Percentiles rank a stretch among this genome's conserved stretches.
These are phyloP conservation scores for Colletotrichum higginsianum DNA, from an alignment of 2,329 filamentous ascomycete species.

Conservation along the genomic window DNA sequence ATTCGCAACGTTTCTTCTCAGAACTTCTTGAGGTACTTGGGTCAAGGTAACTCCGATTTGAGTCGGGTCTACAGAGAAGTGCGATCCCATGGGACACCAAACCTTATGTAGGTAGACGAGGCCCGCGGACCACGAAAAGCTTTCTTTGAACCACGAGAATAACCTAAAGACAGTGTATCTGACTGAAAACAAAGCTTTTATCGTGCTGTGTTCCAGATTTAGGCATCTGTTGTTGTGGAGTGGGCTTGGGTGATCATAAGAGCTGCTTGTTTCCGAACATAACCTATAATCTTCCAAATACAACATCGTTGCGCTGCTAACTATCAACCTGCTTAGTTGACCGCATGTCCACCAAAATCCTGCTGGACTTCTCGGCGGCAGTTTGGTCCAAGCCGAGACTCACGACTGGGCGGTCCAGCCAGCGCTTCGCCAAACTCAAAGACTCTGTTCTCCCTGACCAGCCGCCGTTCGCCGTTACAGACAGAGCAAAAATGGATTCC, in stretches of 20 bases:
- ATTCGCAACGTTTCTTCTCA: no score
- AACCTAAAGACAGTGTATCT: no score
- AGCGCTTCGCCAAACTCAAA: background rate
- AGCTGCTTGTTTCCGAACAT: no score
- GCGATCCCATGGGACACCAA: background rate
- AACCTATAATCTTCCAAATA: no score
- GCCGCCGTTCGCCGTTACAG: constrained; percentile 11
- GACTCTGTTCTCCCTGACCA: background rate
- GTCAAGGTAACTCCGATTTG: background rate
- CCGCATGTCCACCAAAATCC: background rate
- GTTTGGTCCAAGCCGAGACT: background rate
- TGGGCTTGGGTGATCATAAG: no score
- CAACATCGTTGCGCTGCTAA: no score
- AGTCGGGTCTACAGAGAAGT: background rate
- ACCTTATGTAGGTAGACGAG: background rate
- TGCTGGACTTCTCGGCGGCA: background rate
- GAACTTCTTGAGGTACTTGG: background rate
- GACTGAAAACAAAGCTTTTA: no score
- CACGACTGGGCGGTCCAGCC: constrained; percentile 23
- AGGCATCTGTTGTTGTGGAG: no score
- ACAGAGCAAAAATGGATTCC: constrained; percentile 38
- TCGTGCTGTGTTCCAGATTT: no score
- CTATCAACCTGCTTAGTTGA: no score
- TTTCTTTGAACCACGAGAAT: no score
- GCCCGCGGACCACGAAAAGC: background rate